Conservation (phyloP, 345 rosid species). For the Turritis glabra region DNA sequence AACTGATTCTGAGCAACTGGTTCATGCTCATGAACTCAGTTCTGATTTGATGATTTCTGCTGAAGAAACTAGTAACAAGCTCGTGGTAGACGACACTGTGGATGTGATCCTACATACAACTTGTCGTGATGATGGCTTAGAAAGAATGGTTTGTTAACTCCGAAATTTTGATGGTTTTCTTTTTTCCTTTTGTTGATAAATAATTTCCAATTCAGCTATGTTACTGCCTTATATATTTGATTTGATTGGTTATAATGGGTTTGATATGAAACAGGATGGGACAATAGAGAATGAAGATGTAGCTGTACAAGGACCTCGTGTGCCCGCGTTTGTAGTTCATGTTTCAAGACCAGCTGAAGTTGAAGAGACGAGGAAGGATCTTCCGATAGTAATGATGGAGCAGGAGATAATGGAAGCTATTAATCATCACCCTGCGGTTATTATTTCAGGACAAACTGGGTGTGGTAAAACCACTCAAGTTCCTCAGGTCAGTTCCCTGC, state of each 20-base stretch:
- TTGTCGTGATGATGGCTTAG: conserved; percentile 20
- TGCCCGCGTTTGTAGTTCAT: conserved; percentile 59
- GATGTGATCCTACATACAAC: conserved; percentile 4
- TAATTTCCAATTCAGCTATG: not conserved
- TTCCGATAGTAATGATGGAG: conserved; percentile 95
- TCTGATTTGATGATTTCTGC: conserved; percentile 22
- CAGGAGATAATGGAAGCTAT: conserved; percentile 96
- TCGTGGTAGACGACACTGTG: not conserved
- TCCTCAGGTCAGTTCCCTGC: conserved; percentile 66
- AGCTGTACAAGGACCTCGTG: conserved; percentile 38
- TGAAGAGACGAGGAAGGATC: conserved; percentile 72
- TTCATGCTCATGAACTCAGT: conserved; percentile 20
- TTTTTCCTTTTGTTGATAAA: not conserved
- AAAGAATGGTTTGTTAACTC: conserved; percentile 41
- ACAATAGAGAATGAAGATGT: conserved; percentile 29
- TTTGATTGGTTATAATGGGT: not conserved
- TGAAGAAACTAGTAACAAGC: conserved; percentile 22
- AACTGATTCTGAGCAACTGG: conserved; percentile 12
- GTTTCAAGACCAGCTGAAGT: conserved; percentile 72
- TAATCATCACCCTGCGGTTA: conserved; percentile 56
- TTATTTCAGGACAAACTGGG: conserved; percentile 90
- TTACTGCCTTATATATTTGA: not conserved
- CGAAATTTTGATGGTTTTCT: not conserved
- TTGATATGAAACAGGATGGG: conserved; percentile 43
- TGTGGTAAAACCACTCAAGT: conserved; percentile 98